These are phyloP conservation scores for Annulohypoxylon nitens DNA, from an alignment of 495 filamentous ascomycete species.

Conservation along the genomic window DNA sequence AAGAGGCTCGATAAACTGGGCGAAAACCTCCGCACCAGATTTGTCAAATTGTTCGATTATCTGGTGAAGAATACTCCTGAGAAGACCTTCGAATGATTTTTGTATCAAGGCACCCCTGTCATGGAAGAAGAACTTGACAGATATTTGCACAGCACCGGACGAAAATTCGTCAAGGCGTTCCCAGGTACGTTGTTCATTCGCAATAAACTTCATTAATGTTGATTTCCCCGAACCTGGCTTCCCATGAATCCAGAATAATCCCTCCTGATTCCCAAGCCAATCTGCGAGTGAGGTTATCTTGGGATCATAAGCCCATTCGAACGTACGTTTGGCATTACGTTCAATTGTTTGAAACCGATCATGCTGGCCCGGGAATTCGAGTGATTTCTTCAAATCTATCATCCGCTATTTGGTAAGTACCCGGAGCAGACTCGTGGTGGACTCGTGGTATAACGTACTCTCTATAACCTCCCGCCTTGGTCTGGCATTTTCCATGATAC, in stretches of 20 bases:
- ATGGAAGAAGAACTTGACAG: constrained; percentile 32
- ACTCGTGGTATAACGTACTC: not conserved
- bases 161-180: constrained; percentile 33
- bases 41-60: constrained; percentile 5
- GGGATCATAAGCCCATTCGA: constrained; percentile 35
- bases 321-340: constrained; percentile 21
- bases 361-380: constrained; percentile 1
- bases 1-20: constrained; percentile 11
- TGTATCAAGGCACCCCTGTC: constrained; percentile 29
- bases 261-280: constrained; percentile 35
- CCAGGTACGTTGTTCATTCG: constrained; percentile 28
- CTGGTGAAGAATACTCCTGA: constrained; percentile 33
- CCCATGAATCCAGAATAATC: constrained; percentile 45
- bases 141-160: not conserved
- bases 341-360: constrained; percentile 18
- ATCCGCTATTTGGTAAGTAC: not conserved
- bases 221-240: constrained; percentile 44
- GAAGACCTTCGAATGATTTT: constrained; percentile 41
- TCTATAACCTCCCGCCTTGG: not conserved
- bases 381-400: constrained; percentile 6
- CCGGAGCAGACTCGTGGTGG: not conserved
- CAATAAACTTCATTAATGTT: constrained; percentile 48
- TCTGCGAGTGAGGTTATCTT: not conserved
- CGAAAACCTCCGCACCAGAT: not conserved
- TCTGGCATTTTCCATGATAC: not conserved